phyloP scores from a whole-genome alignment of 106 monocot species.

The Chionographis japonica region DNA sequence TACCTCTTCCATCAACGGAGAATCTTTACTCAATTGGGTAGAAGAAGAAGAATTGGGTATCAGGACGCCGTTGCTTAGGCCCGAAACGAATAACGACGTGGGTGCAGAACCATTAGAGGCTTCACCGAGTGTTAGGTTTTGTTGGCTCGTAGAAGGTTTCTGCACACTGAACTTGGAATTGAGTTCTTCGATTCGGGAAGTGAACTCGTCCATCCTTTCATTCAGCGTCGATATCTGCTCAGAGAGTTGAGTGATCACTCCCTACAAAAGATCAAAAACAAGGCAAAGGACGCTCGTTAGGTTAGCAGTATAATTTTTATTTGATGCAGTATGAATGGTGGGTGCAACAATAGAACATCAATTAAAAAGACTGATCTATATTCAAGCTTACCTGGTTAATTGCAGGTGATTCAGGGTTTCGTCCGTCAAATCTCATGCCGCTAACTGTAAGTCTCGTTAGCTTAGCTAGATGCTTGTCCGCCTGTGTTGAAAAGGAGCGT shows the following conservation, averaged over 20 bases:
- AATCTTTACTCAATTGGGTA: conserved; percentile 64
- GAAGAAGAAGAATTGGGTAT: conserved; percentile 70
- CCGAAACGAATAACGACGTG: conserved; percentile 62
- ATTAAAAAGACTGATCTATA: background rate
- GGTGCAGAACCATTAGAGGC: conserved; percentile 59
- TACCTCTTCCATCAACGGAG: conserved; percentile 86
- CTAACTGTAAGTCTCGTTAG: conserved; percentile 60
- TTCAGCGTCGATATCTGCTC: conserved; percentile 89
- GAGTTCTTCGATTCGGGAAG: conserved; percentile 67
- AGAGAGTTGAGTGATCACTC: conserved; percentile 55
- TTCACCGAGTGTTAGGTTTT: conserved; percentile 49
- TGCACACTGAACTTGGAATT: conserved; percentile 57
- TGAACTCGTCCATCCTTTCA: conserved; percentile 85
- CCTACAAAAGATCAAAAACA: conserved; percentile 29
- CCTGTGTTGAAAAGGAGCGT: conserved; percentile 68
- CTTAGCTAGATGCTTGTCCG: conserved; percentile 64
- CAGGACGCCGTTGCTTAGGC: conserved; percentile 67
- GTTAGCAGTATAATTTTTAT: background rate
- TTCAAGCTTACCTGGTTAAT: conserved; percentile 43
- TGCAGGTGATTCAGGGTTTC: conserved; percentile 43
- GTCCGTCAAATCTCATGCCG: conserved; percentile 44
- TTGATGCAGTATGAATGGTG: no score
- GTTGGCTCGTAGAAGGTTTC: conserved; percentile 57
- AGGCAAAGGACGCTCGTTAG: background rate
- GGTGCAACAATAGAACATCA: no score